These are phyloP conservation scores for Colletotrichum salicis DNA, from an alignment of 2,329 filamentous ascomycete species.

Conservation along the genomic window DNA sequence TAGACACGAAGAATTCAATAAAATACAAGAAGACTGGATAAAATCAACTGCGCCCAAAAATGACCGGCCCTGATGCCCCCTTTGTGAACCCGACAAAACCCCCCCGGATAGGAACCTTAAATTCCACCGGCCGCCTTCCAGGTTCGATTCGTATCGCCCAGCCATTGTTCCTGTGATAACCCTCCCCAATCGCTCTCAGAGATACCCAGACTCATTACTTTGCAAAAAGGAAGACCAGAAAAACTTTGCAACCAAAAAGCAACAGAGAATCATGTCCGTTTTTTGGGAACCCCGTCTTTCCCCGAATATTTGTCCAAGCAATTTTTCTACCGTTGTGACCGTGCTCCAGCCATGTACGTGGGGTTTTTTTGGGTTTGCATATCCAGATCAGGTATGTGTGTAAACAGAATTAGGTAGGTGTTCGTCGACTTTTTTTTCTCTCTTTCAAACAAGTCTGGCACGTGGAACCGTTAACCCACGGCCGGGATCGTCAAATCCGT, in stretches of 20 bases:
- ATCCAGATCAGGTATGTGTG: conserved; percentile 15
- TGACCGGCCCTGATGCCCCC: conserved; percentile 15
- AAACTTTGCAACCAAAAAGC: conserved; percentile 8
- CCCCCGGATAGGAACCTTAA: neutral
- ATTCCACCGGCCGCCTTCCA: conserved; percentile 10
- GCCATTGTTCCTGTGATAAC: neutral
- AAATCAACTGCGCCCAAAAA: conserved; percentile 5
- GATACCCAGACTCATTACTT: conserved; percentile 5
- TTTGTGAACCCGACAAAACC: conserved; percentile 8
- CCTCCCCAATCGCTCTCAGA: neutral
- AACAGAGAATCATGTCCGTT: conserved; percentile 18
- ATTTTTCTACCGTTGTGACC: conserved; percentile 28
- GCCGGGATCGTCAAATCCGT: conserved; percentile 22
- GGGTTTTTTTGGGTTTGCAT: neutral
- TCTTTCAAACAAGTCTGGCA: conserved; percentile 10
- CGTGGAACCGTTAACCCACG: neutral
- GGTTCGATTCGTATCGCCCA: neutral
- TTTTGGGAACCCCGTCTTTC: neutral
- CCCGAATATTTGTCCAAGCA: conserved; percentile 18
- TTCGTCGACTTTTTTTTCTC: conserved; percentile 1
- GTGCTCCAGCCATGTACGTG: conserved; percentile 26
- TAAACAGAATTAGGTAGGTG: conserved; percentile 30
- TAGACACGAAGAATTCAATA: conserved; percentile 28
- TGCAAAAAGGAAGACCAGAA: neutral
- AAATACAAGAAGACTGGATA: conserved; percentile 32